These are phyloP conservation scores for Canavalia gladiata DNA, from an alignment of 306 rosid genomes.

Conservation along the genomic window DNA sequence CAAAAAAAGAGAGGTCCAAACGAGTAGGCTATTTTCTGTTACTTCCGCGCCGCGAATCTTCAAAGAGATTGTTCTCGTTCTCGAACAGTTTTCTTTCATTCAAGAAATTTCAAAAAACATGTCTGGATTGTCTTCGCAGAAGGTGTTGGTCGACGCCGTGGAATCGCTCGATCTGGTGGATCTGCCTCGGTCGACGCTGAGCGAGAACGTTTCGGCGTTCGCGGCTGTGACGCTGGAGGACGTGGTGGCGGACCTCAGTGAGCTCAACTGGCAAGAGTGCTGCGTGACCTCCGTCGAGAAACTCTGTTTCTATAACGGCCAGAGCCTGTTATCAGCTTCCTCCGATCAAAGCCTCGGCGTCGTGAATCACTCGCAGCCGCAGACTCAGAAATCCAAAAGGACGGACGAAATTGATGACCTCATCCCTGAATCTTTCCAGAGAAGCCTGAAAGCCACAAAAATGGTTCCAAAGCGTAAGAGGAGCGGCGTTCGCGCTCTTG, in stretches of 20 bases:
- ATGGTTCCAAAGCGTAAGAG: conserved; percentile 56
- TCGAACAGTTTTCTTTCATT: not conserved
- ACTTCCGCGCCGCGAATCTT: not conserved
- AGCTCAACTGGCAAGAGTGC: conserved; percentile 85
- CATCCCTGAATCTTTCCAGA: conserved; percentile 3
- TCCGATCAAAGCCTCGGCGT: conserved; percentile 31
- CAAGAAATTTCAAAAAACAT: not conserved
- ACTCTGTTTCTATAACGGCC: conserved; percentile 46
- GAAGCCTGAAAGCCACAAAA: conserved; percentile 25
- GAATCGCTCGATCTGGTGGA: conserved; percentile 59
- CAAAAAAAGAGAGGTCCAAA: not conserved
- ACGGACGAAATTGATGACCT: not conserved
- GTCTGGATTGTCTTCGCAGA: conserved; percentile 53
- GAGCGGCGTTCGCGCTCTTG: conserved; percentile 14
- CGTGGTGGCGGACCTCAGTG: conserved; percentile 62
- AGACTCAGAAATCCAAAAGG: not conserved
- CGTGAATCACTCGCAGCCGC: conserved; percentile 19
- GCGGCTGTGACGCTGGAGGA: conserved; percentile 58
- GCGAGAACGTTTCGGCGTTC: conserved; percentile 55
- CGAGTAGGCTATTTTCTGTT: not conserved
- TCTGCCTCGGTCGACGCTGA: conserved; percentile 73
- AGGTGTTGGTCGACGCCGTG: conserved; percentile 60
- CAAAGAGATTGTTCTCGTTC: conserved; percentile 7
- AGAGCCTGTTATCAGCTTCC: conserved; percentile 36
- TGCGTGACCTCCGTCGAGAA: conserved; percentile 71